These are phyloP conservation scores for Aspergillus versicolor DNA, from an alignment of 2,329 filamentous ascomycete species.

Conservation along the genomic window DNA sequence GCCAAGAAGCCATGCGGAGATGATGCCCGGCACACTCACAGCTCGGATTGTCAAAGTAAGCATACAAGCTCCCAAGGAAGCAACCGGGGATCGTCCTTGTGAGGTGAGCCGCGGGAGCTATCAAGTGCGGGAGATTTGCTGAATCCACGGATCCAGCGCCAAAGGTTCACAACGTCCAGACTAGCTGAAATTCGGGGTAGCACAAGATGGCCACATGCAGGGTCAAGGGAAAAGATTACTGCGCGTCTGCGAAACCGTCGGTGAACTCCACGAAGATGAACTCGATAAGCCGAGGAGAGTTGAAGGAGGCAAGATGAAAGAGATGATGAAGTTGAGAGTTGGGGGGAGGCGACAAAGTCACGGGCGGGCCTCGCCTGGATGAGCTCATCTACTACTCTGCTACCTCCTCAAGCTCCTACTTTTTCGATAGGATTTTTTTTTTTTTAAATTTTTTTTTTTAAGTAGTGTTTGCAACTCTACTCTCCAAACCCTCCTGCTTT, in stretches of 20 bases:
- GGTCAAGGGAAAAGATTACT: constrained; percentile 3
- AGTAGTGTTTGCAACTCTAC: not conserved
- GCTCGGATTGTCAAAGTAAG: not conserved
- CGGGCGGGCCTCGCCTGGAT: constrained; percentile 11
- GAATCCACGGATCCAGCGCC: constrained; percentile 33
- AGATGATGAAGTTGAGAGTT: not conserved
- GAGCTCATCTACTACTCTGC: constrained; percentile 11
- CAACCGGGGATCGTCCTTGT: constrained; percentile 15
- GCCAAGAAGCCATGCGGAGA: not conserved
- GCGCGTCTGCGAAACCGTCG: not conserved
- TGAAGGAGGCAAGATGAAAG: constrained; percentile 8
- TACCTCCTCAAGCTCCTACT: not conserved
- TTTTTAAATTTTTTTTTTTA: not conserved
- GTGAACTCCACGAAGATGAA: not conserved
- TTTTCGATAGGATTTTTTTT: not conserved
- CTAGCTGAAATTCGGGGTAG: constrained; percentile 8
- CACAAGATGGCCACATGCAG: constrained; percentile 11
- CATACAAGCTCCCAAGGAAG: constrained; percentile 5
- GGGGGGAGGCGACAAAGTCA: constrained; percentile 10
- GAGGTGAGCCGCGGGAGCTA: constrained; percentile 31
- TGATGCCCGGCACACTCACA: constrained; percentile 3
- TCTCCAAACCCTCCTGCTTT: not conserved
- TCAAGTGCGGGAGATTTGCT: constrained; percentile 36
- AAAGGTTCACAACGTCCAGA: constrained; percentile 21
- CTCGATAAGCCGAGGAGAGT: not conserved